phyloP scores from a whole-genome alignment of 257 asterid genomes.

The Fraxinus cuspidata region DNA sequence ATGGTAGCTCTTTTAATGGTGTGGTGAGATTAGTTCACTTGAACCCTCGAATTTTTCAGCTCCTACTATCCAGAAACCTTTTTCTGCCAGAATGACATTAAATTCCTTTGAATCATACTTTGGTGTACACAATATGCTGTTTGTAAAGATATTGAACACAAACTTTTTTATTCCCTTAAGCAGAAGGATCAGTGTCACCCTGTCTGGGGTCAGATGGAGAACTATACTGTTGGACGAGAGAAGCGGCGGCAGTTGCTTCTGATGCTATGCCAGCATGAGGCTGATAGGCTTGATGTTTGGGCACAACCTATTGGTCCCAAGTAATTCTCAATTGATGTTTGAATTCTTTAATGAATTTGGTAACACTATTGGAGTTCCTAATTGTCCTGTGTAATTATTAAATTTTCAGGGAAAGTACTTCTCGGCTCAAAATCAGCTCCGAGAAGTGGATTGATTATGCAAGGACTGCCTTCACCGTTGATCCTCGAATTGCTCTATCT shows the following conservation, averaged over 20 bases:
- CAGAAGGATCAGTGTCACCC: slow-evolving; percentile 92
- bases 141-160: slow-evolving; percentile 18
- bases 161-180: slow-evolving; percentile 28
- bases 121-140: slow-evolving; percentile 19
- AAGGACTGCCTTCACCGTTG: slow-evolving; percentile 86
- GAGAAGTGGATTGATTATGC: slow-evolving; percentile 89
- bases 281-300: slow-evolving; percentile 99
- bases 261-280: slow-evolving; percentile 95
- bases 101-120: neutral
- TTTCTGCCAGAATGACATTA: slow-evolving; percentile 7
- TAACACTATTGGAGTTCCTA: slow-evolving; percentile 17
- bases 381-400: slow-evolving; percentile 27
- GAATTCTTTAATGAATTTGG: slow-evolving; percentile 11
- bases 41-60: slow-evolving; percentile 28
- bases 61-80: slow-evolving; percentile 16
- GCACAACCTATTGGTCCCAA: slow-evolving; percentile 91
- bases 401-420: slow-evolving; percentile 64
- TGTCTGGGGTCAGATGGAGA: slow-evolving; percentile 96
- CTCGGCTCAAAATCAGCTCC: slow-evolving; percentile 77
- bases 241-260: slow-evolving; percentile 83
- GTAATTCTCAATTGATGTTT: slow-evolving; percentile 43
- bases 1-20: slow-evolving; percentile 63
- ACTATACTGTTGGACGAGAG: slow-evolving; percentile 80
- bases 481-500: slow-evolving; percentile 85
- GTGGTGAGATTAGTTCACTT: slow-evolving; percentile 54